Percentiles rank a stretch among this genome's conserved stretches.
Conservation (phyloP, 2,329 filamentous ascomycete genomes). For the Aureobasidium sp. region DNA sequence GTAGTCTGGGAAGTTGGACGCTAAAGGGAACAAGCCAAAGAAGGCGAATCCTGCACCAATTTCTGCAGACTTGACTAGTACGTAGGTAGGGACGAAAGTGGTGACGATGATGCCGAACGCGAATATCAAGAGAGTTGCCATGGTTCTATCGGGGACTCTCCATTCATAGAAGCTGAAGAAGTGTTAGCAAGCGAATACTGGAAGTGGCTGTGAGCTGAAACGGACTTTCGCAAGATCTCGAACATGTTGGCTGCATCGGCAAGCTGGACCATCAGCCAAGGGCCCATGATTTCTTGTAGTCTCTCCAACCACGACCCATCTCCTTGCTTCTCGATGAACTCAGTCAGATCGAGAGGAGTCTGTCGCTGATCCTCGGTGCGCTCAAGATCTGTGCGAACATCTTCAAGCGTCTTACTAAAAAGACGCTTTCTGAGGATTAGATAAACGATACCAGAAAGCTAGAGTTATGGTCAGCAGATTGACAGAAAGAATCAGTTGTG, state of each 20-base stretch:
- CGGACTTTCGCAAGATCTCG: conserved; percentile 7
- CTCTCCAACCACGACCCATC: not conserved
- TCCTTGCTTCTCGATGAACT: conserved; percentile 11
- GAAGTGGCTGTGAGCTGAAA: not conserved
- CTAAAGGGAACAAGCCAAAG: too few relatives aligned
- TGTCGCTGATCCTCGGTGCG: conserved; percentile 35
- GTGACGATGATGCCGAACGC: too few relatives aligned
- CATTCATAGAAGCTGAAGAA: too few relatives aligned
- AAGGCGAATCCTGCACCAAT: too few relatives aligned
- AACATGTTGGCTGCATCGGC: conserved; percentile 2
- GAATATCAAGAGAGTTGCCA: too few relatives aligned
- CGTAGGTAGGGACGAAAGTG: too few relatives aligned
- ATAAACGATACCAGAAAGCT: conserved; percentile 32
- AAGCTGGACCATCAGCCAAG: conserved; percentile 13
- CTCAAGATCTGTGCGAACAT: conserved; percentile 35
- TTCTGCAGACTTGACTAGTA: too few relatives aligned
- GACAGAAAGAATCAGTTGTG: too few relatives aligned
- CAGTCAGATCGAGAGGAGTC: conserved; percentile 28
- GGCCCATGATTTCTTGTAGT: not conserved
- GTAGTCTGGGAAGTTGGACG: too few relatives aligned
- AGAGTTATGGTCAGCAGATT: not conserved
- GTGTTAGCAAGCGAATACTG: too few relatives aligned
- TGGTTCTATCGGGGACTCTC: too few relatives aligned
- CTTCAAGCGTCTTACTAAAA: conserved; percentile 30
- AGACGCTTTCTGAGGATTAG: conserved; percentile 30